Conservation (phyloP, 2,329 filamentous ascomycete species). For the Penicillium sp. region DNA sequence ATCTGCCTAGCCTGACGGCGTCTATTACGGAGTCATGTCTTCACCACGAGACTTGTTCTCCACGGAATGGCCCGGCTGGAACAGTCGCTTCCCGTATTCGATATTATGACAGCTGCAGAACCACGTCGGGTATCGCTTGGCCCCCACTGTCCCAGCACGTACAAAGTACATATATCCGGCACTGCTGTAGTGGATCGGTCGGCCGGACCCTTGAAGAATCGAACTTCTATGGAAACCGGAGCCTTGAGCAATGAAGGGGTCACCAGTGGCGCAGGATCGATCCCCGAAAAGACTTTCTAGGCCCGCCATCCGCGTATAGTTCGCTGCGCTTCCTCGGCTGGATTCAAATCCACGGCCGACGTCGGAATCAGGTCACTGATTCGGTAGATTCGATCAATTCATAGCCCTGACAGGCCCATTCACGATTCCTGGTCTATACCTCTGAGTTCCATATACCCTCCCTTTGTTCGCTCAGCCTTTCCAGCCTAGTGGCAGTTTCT, state of each 20-base stretch:
- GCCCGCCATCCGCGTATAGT: not conserved
- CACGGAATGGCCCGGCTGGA: not conserved
- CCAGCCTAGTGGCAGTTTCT: not conserved
- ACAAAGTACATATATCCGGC: not conserved
- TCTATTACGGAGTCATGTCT: not conserved
- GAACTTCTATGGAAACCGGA: not conserved
- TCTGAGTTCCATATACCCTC: not conserved
- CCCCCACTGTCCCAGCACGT: not conserved
- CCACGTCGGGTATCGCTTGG: not conserved
- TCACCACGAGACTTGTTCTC: no score
- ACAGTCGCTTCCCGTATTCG: not conserved
- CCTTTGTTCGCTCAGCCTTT: not conserved
- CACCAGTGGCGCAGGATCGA: not conserved
- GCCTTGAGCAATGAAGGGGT: not conserved
- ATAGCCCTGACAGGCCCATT: not conserved
- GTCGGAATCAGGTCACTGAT: not conserved
- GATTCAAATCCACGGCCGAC: slow-evolving; percentile 9
- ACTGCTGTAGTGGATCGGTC: not conserved
- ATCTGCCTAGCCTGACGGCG: not conserved
- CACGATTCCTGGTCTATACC: slow-evolving; percentile 3
- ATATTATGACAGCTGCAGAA: slow-evolving; percentile 1
- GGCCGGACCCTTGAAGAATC: not conserved
- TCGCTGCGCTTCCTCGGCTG: not conserved
- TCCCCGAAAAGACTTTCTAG: not conserved
- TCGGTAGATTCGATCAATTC: not conserved